phyloP scores from a whole-genome alignment of 148 eudicot species.

The Diospyros lotus region DNA sequence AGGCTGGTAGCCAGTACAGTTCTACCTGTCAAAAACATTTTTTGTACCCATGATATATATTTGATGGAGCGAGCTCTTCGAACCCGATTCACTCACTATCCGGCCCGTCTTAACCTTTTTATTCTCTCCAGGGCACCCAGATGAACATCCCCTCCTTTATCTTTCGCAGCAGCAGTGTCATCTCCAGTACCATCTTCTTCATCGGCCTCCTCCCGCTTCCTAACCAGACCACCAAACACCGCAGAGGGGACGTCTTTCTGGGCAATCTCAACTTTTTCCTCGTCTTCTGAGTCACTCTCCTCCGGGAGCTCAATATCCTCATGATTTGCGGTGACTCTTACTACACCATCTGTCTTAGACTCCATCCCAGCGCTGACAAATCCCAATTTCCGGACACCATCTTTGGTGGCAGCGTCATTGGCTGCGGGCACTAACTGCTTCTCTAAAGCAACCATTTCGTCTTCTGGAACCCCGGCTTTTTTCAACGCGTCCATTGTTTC shows the following conservation, averaged over 20 bases:
- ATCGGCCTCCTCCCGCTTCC: too few species aligned
- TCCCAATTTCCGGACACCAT: constrained; percentile 44
- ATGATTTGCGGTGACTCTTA: constrained; percentile 33
- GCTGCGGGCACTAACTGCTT: constrained; percentile 57
- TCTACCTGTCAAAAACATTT: too few species aligned
- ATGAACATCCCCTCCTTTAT: too few species aligned
- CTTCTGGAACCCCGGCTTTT: constrained; percentile 57
- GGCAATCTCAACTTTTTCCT: constrained; percentile 58
- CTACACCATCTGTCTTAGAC: constrained; percentile 30
- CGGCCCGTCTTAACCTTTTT: too few species aligned
- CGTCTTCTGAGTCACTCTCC: constrained; percentile 62
- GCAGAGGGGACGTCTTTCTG: constrained; percentile 79
- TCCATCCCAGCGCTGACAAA: constrained; percentile 86
- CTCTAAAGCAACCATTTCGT: constrained; percentile 91
- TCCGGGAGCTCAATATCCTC: constrained; percentile 92
- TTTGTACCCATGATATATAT: too few species aligned
- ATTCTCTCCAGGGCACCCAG: too few species aligned
- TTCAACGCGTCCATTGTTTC: constrained; percentile 57
- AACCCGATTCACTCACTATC: too few species aligned
- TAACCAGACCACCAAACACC: constrained; percentile 16
- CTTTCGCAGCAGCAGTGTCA: too few species aligned
- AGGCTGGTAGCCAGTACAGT: too few species aligned
- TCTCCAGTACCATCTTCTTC: too few species aligned
- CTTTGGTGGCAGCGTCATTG: constrained; percentile 23
- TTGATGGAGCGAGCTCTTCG: too few species aligned